Evolutionary conservation across 2,329 filamentous ascomycete species (phyloP).

Genomic region (Mollisiaceae sp.): DNA sequence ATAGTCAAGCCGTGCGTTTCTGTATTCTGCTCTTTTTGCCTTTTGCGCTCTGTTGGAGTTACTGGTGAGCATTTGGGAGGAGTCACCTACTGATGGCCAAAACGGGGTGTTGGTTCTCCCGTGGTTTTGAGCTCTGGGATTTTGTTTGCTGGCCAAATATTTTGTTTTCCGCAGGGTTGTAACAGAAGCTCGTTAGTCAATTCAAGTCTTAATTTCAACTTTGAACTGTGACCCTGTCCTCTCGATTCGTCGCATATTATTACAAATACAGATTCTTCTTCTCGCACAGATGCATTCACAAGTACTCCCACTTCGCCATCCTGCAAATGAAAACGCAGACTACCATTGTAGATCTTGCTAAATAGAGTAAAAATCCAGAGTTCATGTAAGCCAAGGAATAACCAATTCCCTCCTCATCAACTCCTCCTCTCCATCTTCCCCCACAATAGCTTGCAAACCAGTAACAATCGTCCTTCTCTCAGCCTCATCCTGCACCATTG

Average conservation of each 20-base stretch:
- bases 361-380: too few species aligned
- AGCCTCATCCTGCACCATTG: conserved; percentile 9
- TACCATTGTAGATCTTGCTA: too few species aligned
- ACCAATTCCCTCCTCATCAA: conserved; percentile 1
- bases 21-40: neutral
- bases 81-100: neutral
- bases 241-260: too few species aligned
- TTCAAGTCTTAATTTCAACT: too few species aligned
- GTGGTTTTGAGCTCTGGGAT: neutral
- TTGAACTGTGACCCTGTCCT: too few species aligned
- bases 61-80: neutral
- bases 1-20: neutral
- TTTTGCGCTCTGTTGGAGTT: neutral
- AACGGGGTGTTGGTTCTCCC: neutral
- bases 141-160: neutral
- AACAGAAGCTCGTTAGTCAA: too few species aligned
- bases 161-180: neutral
- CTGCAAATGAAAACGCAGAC: too few species aligned
- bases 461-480: neutral
- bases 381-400: conserved; percentile 3
- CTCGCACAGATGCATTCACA: too few species aligned
- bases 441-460: neutral
- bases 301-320: too few species aligned
- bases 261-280: too few species aligned
- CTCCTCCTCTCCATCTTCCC: neutral